Evolutionary conservation across 2,329 filamentous ascomycete species (phyloP).

Genomic region (Elsinoe perseae): DNA sequence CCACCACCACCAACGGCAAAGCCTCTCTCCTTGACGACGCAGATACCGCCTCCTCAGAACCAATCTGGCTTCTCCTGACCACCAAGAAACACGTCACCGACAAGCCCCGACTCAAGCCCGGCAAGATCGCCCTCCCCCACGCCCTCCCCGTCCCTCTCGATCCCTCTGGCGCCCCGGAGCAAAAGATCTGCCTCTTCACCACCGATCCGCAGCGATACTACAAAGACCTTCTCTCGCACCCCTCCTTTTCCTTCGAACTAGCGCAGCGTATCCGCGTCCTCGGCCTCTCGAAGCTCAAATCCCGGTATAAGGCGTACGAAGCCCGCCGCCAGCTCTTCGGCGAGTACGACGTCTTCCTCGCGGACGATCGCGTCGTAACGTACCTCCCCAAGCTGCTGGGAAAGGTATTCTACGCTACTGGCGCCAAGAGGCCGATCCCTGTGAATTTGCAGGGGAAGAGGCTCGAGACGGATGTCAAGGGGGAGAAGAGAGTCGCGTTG

Average conservation of each 20-base stretch:
- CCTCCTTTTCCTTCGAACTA: constrained; percentile 47
- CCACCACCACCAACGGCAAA: constrained; percentile 42
- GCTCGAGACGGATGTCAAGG: constrained; percentile 43
- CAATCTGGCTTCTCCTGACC: constrained; percentile 55
- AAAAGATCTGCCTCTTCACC: constrained; percentile 77
- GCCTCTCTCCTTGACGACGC: constrained; percentile 47
- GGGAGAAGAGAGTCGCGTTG: constrained; percentile 40
- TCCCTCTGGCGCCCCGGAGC: constrained; percentile 25
- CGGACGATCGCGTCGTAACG: constrained; percentile 73
- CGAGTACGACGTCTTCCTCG: constrained; percentile 90
- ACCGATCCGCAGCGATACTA: constrained; percentile 76
- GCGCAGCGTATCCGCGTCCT: constrained; percentile 55
- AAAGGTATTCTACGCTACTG: constrained; percentile 85
- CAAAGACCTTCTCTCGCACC: constrained; percentile 76
- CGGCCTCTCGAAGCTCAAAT: constrained; percentile 75
- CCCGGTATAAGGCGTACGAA: constrained; percentile 86
- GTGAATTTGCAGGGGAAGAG: constrained; percentile 58
- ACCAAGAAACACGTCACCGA: constrained; percentile 63
- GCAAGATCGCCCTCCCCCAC: constrained; percentile 55
- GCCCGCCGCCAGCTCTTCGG: constrained; percentile 70
- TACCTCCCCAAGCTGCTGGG: constrained; percentile 70
- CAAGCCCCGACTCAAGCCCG: constrained; percentile 71
- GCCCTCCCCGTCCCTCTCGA: constrained; percentile 47
- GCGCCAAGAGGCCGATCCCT: constrained; percentile 77
- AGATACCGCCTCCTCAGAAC: constrained; percentile 40